A percentile compares a stretch with the other conserved stretches of the same genome.
Evolutionary conservation across 352 stramenopile genomes (phyloP).

Genomic region (Phytophthora pinifolia): DNA sequence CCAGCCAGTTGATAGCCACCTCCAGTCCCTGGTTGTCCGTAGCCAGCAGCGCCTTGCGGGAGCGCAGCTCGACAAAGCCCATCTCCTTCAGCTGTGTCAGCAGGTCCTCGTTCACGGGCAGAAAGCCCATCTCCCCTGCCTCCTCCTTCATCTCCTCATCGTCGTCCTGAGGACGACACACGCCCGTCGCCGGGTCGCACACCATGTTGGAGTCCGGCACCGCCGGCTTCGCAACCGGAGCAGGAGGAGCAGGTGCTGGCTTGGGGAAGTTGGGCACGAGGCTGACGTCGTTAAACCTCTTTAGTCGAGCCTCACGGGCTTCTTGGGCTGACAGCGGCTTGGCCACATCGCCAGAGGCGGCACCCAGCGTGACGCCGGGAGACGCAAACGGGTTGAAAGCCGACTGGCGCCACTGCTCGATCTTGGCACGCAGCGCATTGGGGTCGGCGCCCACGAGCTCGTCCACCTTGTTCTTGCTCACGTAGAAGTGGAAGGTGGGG

Average conservation of each 20-base stretch:
- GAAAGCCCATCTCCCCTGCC: slow-evolving; percentile 34
- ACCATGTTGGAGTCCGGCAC: slow-evolving; percentile 54
- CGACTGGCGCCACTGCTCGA: slow-evolving; percentile 86
- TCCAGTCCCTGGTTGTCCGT: slow-evolving; percentile 78
- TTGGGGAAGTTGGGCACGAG: slow-evolving; percentile 39
- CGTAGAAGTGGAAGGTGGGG: slow-evolving; percentile 92
- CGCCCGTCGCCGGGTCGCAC: slow-evolving; percentile 62
- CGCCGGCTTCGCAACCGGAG: slow-evolving; percentile 20
- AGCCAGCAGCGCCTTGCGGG: slow-evolving; percentile 81
- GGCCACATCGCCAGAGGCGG: slow-evolving; percentile 21
- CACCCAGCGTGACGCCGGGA: slow-evolving; percentile 59
- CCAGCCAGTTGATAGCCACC: slow-evolving; percentile 84
- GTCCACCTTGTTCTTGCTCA: slow-evolving; percentile 87
- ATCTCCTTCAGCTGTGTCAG: slow-evolving; percentile 78
- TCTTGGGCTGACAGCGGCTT: slow-evolving; percentile 44
- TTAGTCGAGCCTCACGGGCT: slow-evolving; percentile 78
- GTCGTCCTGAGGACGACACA: slow-evolving; percentile 43
- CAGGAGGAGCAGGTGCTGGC: slow-evolving; percentile 17
- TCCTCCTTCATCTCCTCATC: slow-evolving; percentile 39
- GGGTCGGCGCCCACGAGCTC: slow-evolving; percentile 86
- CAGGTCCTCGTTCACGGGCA: slow-evolving; percentile 70
- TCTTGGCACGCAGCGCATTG: slow-evolving; percentile 82
- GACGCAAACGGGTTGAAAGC: slow-evolving; percentile 88
- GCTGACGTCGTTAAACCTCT: slow-evolving; percentile 69
- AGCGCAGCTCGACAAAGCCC: slow-evolving; percentile 82